phyloP scores from a whole-genome alignment of 306 rosid species.

The Oxytropis ochrocephala region DNA sequence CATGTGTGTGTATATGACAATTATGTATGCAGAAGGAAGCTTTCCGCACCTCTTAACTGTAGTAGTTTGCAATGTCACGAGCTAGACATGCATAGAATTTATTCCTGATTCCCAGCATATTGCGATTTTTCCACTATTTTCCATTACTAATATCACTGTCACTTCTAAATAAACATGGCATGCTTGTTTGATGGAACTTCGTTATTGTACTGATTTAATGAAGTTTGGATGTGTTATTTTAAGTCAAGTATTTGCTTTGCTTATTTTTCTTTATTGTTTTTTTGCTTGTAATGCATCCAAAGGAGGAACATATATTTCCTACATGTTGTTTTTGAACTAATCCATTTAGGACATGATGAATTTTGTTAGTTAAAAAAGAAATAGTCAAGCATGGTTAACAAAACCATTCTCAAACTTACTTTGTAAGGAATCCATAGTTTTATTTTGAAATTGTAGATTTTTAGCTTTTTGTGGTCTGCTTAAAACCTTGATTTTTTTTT shows the following conservation, averaged over 20 bases:
- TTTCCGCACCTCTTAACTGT: background rate
- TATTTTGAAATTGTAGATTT: background rate
- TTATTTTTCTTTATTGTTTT: background rate
- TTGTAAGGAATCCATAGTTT: background rate
- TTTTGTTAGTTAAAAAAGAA: background rate
- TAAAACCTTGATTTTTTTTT: background rate
- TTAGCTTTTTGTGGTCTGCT: background rate
- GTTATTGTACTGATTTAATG: background rate
- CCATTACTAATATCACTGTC: background rate
- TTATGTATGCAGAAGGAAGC: background rate
- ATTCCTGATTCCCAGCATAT: background rate
- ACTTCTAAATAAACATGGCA: background rate
- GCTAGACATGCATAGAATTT: background rate
- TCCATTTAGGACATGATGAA: background rate
- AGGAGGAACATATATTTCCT: background rate
- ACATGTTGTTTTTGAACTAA: background rate
- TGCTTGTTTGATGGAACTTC: background rate
- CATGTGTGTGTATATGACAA: background rate
- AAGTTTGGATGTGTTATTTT: background rate
- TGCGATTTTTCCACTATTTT: background rate
- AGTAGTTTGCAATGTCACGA: background rate
- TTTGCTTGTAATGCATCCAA: background rate
- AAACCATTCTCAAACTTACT: background rate
- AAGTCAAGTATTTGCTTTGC: background rate
- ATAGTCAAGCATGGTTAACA: background rate